Base-by-base conservation (phyloP, 306 rosid genomes). In the Glycine tomentella region DNA sequence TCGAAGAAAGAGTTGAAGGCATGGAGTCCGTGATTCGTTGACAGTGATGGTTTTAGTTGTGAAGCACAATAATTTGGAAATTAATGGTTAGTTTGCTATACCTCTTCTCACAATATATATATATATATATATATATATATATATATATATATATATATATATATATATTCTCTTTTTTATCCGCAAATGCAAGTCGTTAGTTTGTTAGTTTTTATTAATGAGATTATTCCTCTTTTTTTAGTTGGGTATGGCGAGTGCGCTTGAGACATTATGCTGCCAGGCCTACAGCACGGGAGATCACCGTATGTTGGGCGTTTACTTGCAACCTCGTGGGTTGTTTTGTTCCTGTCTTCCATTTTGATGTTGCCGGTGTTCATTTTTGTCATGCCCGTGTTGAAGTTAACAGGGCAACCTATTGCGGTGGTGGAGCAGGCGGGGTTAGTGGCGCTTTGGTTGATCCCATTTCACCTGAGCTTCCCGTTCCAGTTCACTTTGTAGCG, bases 241-340 rank as follows among this genome's bases (percentile, higher is more conserved):
- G 95, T 86, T 92, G 5, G 97, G 97, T n/a, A 90, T 92, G 97
- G 95, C 92, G 4, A 89, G 91, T 17, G 93, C 94, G 38, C 85
- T 92, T 6, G 95, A 92, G 81, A 92, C 95, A 14, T 85, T 89
- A 1, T 90, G 95, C 20, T 95, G 95, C 58, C 97, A 92, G 72
- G 93, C 97, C 4, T 90, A 84, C 46, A 93, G 97, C 4, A 93
- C 93, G 4, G 83, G 84, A 69, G 84, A 88, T 34, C 75, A 82
- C 71, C 87, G 81, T 56, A 87, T 86, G 90, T 33, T 90, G 72
- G 92, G 97, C 9, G 71, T 91, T 33, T 87, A 90, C 61, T 42
- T 92, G 82, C 95, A 92, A 70, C 88, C 42, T 92, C 97, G 1
- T 87, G 95, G 89, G 78, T 92, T 14, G 0, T 20, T 20, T 1